Conservation (phyloP, 345 rosid genomes). For the Linum trigynum region DNA sequence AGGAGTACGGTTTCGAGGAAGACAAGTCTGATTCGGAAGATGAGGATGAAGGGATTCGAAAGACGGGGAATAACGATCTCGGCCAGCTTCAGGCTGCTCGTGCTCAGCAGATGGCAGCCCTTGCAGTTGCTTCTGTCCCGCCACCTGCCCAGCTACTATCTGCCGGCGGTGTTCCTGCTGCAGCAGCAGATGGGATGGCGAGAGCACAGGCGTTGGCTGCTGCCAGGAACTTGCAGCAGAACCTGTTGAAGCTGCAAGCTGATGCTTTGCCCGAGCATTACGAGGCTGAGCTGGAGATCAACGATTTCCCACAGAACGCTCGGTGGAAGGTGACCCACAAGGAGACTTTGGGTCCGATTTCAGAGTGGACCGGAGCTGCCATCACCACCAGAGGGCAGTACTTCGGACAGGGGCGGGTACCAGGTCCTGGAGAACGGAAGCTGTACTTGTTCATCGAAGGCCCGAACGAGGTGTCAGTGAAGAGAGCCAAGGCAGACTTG, state of each 20-base stretch:
- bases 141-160: conserved; percentile 30
- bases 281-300: conserved; percentile 92
- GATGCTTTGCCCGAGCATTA: conserved; percentile 97
- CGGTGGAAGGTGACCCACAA: conserved; percentile 98
- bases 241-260: conserved; percentile 87
- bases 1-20: conserved; percentile 93
- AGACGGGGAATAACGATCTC: conserved; percentile 63
- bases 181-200: conserved; percentile 61
- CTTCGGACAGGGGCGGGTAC: conserved; percentile 53
- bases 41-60: conserved; percentile 83
- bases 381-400: conserved; percentile 87
- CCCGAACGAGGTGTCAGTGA: conserved; percentile 80
- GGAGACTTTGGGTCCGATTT: conserved; percentile 95
- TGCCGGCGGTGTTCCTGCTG: conserved; percentile 31
- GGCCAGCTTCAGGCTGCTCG: conserved; percentile 62
- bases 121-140: conserved; percentile 55
- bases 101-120: conserved; percentile 55
- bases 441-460: conserved; percentile 89
- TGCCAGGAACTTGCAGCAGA: conserved; percentile 76
- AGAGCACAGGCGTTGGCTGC: conserved; percentile 89
- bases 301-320: conserved; percentile 95
- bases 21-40: conserved; percentile 94
- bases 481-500: conserved; percentile 75
- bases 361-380: conserved; percentile 94
- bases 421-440: conserved; percentile 81